These are phyloP conservation scores for Crepidotus variabilis DNA, from an alignment of 768 basidiomycete genomes.

Conservation along the genomic window DNA sequence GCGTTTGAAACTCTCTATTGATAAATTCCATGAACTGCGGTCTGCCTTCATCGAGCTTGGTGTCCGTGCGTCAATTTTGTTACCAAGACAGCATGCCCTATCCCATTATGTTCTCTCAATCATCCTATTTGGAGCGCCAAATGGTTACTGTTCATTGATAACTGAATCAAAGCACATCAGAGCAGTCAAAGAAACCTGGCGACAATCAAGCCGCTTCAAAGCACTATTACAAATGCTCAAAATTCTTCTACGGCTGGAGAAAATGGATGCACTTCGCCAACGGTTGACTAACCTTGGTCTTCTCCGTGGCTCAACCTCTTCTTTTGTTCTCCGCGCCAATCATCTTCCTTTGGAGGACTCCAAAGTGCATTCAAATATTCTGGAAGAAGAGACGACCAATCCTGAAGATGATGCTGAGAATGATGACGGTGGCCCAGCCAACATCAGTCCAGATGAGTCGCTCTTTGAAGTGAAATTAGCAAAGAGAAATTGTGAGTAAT, in stretches of 20 bases:
- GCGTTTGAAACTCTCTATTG: background rate
- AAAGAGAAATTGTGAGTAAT: no score
- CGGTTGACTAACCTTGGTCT: no score
- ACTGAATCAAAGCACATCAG: slow-evolving; percentile 25
- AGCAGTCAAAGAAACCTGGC: slow-evolving; percentile 28
- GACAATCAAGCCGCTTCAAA: slow-evolving; percentile 17
- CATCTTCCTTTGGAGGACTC: no score
- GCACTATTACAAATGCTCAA: slow-evolving; percentile 25
- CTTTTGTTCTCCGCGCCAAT: no score
- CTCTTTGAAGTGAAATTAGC: no score
- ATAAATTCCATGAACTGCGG: slow-evolving; percentile 22
- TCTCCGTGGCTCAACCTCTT: no score
- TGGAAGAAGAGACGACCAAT: no score
- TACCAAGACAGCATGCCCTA: slow-evolving; percentile 23
- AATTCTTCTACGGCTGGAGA: slow-evolving; percentile 19
- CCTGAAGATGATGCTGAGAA: no score
- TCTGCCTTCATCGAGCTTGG: slow-evolving; percentile 19
- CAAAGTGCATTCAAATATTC: no score
- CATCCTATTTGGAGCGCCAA: slow-evolving; percentile 13
- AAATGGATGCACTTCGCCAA: slow-evolving; percentile 16
- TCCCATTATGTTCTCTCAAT: background rate
- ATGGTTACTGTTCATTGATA: slow-evolving; percentile 24
- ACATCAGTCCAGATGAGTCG: no score
- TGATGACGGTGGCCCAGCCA: no score
- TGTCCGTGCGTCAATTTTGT: slow-evolving; percentile 12